phyloP scores from a whole-genome alignment of 2,329 filamentous ascomycete genomes.

The Ceratocystis huliohia region DNA sequence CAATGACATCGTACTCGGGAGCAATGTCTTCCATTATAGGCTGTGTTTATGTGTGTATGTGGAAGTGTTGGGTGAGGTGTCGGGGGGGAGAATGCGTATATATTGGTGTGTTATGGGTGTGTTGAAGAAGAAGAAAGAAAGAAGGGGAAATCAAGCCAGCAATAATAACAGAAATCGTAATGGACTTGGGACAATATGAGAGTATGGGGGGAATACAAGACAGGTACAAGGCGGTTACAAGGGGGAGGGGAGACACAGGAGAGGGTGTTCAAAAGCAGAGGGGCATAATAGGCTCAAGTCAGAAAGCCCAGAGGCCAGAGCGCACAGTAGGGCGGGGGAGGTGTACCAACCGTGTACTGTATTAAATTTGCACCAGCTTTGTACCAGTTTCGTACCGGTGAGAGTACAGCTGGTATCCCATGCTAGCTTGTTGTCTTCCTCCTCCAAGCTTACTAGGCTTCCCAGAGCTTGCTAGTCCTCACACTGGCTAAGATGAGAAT shows the following conservation, averaged over 20 bases:
- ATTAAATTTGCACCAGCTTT: background rate
- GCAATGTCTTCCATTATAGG: constrained; percentile 88
- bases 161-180: background rate
- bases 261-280: background rate
- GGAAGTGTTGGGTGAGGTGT: constrained; percentile 27
- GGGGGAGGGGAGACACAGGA: background rate
- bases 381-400: background rate
- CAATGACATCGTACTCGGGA: constrained; percentile 96
- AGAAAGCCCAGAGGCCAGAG: background rate
- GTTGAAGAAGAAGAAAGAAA: constrained; percentile 15
- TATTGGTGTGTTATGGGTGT: constrained; percentile 16
- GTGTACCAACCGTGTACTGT: background rate
- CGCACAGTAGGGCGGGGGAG: background rate
- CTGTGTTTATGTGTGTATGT: constrained; percentile 21
- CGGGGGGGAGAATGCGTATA: constrained; percentile 13
- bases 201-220: background rate
- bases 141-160: background rate
- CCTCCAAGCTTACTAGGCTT: too few species aligned
- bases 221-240: background rate
- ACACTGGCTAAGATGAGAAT: background rate
- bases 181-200: background rate
- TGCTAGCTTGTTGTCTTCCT: too few species aligned
- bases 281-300: background rate
- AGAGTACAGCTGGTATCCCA: too few species aligned
- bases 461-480: too few species aligned